phyloP scores from a whole-genome alignment of 768 basidiomycete species.

The Psilocybe azurescens region DNA sequence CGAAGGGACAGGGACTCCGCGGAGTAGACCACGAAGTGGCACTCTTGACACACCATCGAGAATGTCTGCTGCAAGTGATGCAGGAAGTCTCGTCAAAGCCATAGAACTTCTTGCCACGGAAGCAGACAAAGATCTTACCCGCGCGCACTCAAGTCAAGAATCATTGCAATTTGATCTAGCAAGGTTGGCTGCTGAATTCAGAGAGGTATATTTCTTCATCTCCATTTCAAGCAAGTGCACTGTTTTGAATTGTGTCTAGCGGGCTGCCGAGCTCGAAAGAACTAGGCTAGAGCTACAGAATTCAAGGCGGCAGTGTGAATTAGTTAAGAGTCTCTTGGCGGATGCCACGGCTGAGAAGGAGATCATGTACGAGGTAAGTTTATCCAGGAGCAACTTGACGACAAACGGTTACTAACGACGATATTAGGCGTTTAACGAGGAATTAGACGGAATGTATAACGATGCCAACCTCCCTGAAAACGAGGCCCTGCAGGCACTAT shows the following conservation, averaged over 20 bases:
- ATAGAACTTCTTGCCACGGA: slow-evolving; percentile 61
- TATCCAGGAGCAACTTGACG: neutral
- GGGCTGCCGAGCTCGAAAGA: slow-evolving; percentile 65
- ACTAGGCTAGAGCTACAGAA: slow-evolving; percentile 69
- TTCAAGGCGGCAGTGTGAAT: slow-evolving; percentile 74
- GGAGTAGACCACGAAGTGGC: slow-evolving; percentile 48
- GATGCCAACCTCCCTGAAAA: slow-evolving; percentile 82
- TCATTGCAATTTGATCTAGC: slow-evolving; percentile 56
- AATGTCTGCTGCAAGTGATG: slow-evolving; percentile 26
- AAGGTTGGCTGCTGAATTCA: slow-evolving; percentile 53
- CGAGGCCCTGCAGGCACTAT: slow-evolving; percentile 84
- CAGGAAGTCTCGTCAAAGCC: slow-evolving; percentile 44
- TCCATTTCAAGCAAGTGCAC: neutral
- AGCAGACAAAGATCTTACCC: slow-evolving; percentile 59
- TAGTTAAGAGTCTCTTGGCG: slow-evolving; percentile 76
- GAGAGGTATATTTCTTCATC: slow-evolving; percentile 51
- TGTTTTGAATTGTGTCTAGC: slow-evolving; percentile 40
- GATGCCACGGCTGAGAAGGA: slow-evolving; percentile 89
- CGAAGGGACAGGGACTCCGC: slow-evolving; percentile 54
- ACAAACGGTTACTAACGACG: neutral
- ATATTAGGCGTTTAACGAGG: slow-evolving; percentile 88
- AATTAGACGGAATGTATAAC: slow-evolving; percentile 89
- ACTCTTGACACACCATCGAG: slow-evolving; percentile 38
- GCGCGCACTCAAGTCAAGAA: slow-evolving; percentile 59
- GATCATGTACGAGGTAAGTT: slow-evolving; percentile 85